phyloP scores from a whole-genome alignment of 306 rosid genomes.

The Ormosia emarginata region DNA sequence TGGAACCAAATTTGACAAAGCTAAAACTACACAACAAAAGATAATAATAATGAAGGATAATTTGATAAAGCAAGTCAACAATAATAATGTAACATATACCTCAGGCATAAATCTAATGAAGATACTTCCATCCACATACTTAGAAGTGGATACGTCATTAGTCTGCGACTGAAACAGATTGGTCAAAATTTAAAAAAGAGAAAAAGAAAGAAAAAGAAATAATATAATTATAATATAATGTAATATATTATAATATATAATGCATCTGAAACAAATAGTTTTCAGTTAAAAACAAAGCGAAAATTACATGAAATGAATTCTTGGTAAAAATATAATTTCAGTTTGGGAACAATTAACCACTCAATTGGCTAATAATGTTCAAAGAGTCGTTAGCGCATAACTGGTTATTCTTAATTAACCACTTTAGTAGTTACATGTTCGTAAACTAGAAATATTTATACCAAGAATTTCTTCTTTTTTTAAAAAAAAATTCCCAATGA shows the following conservation, averaged over 20 bases:
- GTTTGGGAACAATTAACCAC: not conserved
- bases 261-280: not conserved
- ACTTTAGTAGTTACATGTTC: not conserved
- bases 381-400: not conserved
- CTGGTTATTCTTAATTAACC: not conserved
- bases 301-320: not conserved
- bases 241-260: not conserved
- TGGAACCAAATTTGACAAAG: conserved; percentile 10
- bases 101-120: conserved; percentile 46
- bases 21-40: not conserved
- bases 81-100: conserved; percentile 32
- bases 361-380: not conserved
- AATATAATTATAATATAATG: not conserved
- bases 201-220: not conserved
- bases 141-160: conserved; percentile 21
- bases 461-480: not conserved
- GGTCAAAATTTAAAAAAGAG: not conserved
- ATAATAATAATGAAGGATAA: not conserved
- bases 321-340: not conserved
- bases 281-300: not conserved
- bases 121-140: conserved; percentile 39
- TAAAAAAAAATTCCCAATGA: not conserved
- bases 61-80: not conserved
- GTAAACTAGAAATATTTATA: not conserved
- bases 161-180: conserved; percentile 24